Evolutionary conservation across 306 rosid species (phyloP), one percentile per base, ranked within the genome.

Genomic region (Geum urbanum): DNA sequence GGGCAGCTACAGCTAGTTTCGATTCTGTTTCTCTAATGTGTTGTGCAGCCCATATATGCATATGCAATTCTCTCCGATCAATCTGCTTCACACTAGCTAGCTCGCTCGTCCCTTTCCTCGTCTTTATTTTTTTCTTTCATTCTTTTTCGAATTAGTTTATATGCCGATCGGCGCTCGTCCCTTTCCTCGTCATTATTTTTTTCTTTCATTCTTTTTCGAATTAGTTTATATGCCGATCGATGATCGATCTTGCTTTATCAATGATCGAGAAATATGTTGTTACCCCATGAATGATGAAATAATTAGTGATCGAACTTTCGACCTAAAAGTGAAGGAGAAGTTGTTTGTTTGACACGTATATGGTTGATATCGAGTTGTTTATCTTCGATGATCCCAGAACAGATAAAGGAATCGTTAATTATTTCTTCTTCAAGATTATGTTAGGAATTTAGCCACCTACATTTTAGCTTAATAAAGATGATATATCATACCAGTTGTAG

Each of bases 11-110:
- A 74, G 46, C 46, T 27, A 27, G 32, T 27, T 27, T 27, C 32
- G 32, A 27, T 27, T 27, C 32, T 27, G 15, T 61, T 47, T 32
- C 47, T 66, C 41, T 35, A 46, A 76, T 63, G 79, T 74, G 77
- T 70, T 37, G 70, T 84, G 88, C 82, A 79, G 79, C 86, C 86
- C 86, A 75, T 52, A 9, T 24, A 53, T 53, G 57, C 57, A 55
- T 43, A 4, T 55, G 41, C 40, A 56, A 5, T 22, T 55, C 16
- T 9, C 64, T 71, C 68, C 41, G 71, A 32, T 53, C 18, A 0
- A 37, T 61, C 15, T 54, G 47, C 67, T 62, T 49, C 73, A 10
- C 24, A 0, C 7, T n/a, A n/a, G 5, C 16, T 58, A 41, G 64
- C 7, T 27, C 1, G 5, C 16, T 64, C 48, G 64, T 56, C 55